Base-by-base conservation (phyloP, 768 basidiomycete species). In the Pleurotus platypus region DNA sequence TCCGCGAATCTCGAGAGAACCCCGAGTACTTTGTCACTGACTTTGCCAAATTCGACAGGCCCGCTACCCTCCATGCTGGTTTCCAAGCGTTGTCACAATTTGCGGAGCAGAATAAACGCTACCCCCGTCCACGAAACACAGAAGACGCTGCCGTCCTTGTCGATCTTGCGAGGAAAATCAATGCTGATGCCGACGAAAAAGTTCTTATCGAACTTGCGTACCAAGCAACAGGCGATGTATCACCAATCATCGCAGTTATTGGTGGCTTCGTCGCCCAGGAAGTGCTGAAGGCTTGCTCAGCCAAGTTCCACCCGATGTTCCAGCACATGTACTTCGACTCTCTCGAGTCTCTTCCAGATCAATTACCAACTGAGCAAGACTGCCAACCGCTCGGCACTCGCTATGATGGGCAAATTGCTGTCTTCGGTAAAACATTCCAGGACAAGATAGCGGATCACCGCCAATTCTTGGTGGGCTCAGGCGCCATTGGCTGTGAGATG, bases 401-500 rank as follows among this genome's bases (percentile, higher is more conserved):
- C 45, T 95, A 98, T 69, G 97, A 98, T 70, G 85, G 84, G 2
- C 97, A 98, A 72, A 87, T 98, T 65, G 95, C 94, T 38, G 94
- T 99, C 8, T 98, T 99, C 66, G 97, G 97, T 5, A 90, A 86
- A 70, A 67, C 73, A 1, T 98, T 98, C 85, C 97, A 99, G 63
- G 80, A 89, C 40, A 97, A 92, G 77, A 87, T 99, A 59, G 82
- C 84, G 42, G 89, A 90, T 67, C 85, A 93, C 68, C 83, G 90
- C 24, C 92, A 98, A 66, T 99, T 99, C 83, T 81, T 99, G 46
- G 97, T 99, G 56, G 97, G 97, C 7, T 87, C 96, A n/a, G 97
- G 97, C 46, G 97, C 97, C 37, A 98, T 99, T 69, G 97, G 97
- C 16, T 99, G 97, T 68, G 97, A 99, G 75, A 98, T 98, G 97